phyloP scores from a whole-genome alignment of 352 stramenopile genomes.

The Elongisporangium senticosum region DNA sequence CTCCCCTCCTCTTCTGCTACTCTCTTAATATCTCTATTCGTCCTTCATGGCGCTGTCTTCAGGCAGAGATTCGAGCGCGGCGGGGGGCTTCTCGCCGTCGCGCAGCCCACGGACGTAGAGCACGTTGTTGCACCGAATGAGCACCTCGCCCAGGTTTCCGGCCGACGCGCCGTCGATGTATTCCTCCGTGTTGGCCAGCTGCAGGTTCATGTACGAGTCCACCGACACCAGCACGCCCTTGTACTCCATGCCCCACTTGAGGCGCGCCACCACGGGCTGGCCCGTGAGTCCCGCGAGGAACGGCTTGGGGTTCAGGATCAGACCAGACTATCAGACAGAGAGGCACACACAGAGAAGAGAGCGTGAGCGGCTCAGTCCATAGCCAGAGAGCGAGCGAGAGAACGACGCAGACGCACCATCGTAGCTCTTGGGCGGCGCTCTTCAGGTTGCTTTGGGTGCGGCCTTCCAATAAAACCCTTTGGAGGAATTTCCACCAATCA shows the following conservation, averaged over 20 bases:
- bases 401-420: conserved; percentile 5
- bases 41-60: conserved; percentile 44
- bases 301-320: conserved; percentile 95
- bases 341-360: conserved; percentile 9
- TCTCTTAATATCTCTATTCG: conserved; percentile 13
- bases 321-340: conserved; percentile 41
- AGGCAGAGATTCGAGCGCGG: conserved; percentile 9
- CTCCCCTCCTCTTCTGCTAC: conserved; percentile 3
- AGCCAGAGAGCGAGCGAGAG: not conserved
- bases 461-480: not conserved
- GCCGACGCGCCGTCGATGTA: conserved; percentile 96
- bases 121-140: conserved; percentile 99
- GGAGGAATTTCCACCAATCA: not conserved
- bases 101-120: conserved; percentile 92
- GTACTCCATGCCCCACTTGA: conserved; percentile 99
- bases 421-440: conserved; percentile 1
- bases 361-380: not conserved
- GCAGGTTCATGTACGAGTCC: conserved; percentile 99
- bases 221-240: conserved; percentile 92
- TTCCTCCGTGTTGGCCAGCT: conserved; percentile 96
- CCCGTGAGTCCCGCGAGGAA: conserved; percentile 94
- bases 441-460: not conserved
- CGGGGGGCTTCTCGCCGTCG: conserved; percentile 66
- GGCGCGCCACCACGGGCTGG: conserved; percentile 94
- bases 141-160: conserved; percentile 96